Conservation (phyloP, 75 land plant genomes). For the Sequoia sempervirens region DNA sequence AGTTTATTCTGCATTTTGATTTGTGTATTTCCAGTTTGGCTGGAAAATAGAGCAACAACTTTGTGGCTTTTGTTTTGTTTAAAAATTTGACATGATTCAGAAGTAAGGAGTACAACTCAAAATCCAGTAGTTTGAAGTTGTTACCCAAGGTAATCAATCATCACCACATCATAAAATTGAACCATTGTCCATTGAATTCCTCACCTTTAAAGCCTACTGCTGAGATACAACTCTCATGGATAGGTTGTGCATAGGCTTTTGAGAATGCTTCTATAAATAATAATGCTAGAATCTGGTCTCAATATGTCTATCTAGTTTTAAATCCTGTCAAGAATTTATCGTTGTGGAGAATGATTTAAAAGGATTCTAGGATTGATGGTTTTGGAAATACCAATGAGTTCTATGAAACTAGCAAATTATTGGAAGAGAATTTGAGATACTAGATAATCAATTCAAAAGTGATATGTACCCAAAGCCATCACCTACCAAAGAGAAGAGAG, state of each 20-base stretch:
- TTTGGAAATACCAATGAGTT: conserved; percentile 4
- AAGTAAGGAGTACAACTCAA: not conserved
- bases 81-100: conserved; percentile 31
- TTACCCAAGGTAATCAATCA: too few relatives aligned
- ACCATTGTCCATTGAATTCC: not conserved
- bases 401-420: not conserved
- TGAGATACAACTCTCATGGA: conserved; percentile 1
- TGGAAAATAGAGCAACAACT: too few relatives aligned
- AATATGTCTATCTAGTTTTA: too few relatives aligned
- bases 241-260: not conserved
- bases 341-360: conserved; percentile 51
- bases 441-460: not conserved
- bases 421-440: not conserved
- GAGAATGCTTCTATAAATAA: not conserved
- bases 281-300: too few relatives aligned
- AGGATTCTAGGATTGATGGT: not conserved
- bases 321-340: conserved; percentile 57
- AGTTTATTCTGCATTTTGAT: too few relatives aligned
- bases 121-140: conserved; percentile 6
- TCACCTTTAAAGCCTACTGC: not conserved
- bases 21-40: too few relatives aligned
- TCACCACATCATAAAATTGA: not conserved
- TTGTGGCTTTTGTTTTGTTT: too few relatives aligned
- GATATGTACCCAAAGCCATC: not conserved
- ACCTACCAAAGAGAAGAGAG: conserved; percentile 6